Evolutionary conservation across 805 yeast species (phyloP).

Genomic region (Starmerella cellae): DNA sequence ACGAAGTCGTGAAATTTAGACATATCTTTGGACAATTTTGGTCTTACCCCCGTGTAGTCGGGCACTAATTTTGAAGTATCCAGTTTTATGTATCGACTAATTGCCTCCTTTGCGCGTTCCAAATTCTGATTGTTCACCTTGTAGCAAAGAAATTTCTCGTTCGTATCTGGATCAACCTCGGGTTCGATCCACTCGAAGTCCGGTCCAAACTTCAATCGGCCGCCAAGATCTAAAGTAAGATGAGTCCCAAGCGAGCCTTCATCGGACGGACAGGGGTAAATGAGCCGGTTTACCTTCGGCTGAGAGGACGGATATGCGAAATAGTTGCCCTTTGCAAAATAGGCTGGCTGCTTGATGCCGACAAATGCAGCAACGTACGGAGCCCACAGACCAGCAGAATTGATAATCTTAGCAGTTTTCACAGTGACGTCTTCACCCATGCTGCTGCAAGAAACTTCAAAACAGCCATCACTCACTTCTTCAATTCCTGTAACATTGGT

Average conservation of each 20-base stretch:
- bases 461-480: conserved; percentile 13
- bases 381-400: conserved; percentile 71
- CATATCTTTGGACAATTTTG: conserved; percentile 44
- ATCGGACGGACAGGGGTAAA: conserved; percentile 74
- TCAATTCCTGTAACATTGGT: conserved; percentile 41
- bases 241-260: conserved; percentile 76
- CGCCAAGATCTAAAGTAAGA: conserved; percentile 69
- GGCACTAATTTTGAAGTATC: conserved; percentile 42
- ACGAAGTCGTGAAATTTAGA: conserved; percentile 55
- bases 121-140: conserved; percentile 32
- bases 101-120: conserved; percentile 41
- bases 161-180: neutral
- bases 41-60: conserved; percentile 71
- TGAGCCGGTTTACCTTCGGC: conserved; percentile 41
- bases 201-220: conserved; percentile 74
- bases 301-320: conserved; percentile 40
- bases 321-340: conserved; percentile 78
- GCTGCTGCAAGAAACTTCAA: conserved; percentile 13
- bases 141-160: conserved; percentile 22
- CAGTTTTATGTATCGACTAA: conserved; percentile 51
- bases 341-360: conserved; percentile 43
- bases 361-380: conserved; percentile 57
- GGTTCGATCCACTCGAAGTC: conserved; percentile 65
- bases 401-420: conserved; percentile 46
- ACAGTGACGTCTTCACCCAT: conserved; percentile 21